These are phyloP conservation scores for Trametes cubensis DNA, from an alignment of 768 basidiomycete genomes.

Conservation along the genomic window DNA sequence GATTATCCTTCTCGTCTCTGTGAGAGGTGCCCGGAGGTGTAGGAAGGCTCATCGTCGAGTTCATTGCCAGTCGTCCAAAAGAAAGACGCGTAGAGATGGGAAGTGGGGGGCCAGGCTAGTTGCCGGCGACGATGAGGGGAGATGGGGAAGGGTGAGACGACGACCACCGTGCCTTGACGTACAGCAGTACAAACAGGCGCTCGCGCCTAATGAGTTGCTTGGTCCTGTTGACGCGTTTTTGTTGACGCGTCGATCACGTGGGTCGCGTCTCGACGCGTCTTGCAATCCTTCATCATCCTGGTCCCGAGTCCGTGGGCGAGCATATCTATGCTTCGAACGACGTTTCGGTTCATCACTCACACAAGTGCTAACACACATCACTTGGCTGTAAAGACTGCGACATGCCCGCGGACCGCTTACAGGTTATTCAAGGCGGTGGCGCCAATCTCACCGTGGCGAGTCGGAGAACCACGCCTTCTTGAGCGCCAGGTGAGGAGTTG, in stretches of 20 bases:
- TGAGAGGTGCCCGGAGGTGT: constrained; percentile 31
- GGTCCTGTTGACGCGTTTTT: constrained; percentile 22
- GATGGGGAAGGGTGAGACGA: constrained; percentile 12
- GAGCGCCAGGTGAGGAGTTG: too few species aligned
- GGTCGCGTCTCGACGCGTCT: constrained; percentile 9
- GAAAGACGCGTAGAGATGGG: background rate
- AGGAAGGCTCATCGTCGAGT: constrained; percentile 25
- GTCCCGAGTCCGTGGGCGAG: too few species aligned
- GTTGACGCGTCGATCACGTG: constrained; percentile 28
- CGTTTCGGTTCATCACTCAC: too few species aligned
- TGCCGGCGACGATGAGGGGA: constrained; percentile 6
- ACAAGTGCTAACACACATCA: too few species aligned
- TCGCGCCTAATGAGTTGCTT: constrained; percentile 23
- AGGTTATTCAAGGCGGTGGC: too few species aligned
- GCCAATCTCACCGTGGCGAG: too few species aligned
- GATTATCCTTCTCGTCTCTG: constrained; percentile 29
- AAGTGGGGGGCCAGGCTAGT: background rate
- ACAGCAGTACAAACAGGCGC: constrained; percentile 1
- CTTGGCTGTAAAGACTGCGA: too few species aligned
- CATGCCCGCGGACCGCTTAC: too few species aligned
- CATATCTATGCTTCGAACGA: too few species aligned
- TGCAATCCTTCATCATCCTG: too few species aligned
- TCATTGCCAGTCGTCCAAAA: background rate
- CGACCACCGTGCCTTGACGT: constrained; percentile 6
- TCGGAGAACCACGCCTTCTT: too few species aligned